Conservation (phyloP, 129 eudicot species). For the Pittosporum tobira region DNA sequence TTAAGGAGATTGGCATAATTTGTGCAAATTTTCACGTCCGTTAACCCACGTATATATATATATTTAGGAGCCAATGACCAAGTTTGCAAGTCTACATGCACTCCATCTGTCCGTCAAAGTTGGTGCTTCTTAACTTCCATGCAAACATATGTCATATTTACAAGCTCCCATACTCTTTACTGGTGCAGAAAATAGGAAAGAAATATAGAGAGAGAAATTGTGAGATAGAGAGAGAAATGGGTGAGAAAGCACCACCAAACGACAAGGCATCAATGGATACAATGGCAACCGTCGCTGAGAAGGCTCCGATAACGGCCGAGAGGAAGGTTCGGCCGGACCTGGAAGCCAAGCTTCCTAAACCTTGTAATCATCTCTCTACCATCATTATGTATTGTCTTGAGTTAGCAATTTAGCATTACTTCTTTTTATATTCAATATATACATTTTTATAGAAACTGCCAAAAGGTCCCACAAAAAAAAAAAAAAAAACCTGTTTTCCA, state of each 20-base stretch:
- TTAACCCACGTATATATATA: no score
- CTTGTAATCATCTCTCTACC: constrained; percentile 25
- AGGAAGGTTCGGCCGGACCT: constrained; percentile 34
- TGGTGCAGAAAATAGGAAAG: no score
- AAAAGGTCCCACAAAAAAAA: no score
- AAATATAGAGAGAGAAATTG: no score
- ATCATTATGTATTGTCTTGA: background rate
- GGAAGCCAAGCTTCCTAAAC: constrained; percentile 39
- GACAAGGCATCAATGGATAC: constrained; percentile 19
- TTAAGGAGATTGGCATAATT: no score
- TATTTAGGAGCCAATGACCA: no score
- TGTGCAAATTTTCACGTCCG: no score
- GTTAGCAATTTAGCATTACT: background rate
- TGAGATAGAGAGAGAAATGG: constrained; percentile 6
- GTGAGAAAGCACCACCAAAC: constrained; percentile 20
- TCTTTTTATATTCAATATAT: background rate
- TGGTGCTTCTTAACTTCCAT: no score
- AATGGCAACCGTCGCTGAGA: constrained; percentile 36
- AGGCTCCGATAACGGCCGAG: constrained; percentile 38
- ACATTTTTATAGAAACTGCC: background rate
- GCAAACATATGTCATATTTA: background rate
- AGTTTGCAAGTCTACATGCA: no score
- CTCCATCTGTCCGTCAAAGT: no score
- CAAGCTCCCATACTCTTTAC: background rate
- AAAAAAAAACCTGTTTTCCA: no score